phyloP scores from a whole-genome alignment of 2,329 filamentous ascomycete genomes.

The Cladobotryum protrusum region DNA sequence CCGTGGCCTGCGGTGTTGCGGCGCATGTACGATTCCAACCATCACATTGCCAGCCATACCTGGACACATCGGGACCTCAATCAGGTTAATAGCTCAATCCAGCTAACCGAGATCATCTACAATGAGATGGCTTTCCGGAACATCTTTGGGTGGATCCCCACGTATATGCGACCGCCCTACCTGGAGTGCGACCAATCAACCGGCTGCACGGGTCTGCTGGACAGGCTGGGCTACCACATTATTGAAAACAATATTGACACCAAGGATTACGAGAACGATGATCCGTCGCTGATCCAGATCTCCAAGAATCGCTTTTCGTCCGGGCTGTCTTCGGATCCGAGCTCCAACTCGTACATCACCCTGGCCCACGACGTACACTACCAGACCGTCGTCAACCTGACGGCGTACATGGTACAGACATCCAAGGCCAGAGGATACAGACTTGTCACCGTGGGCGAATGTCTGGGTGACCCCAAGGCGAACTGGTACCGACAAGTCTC shows the following conservation, averaged over 20 bases:
- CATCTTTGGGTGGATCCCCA: slow-evolving; percentile 35
- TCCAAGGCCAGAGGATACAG: slow-evolving; percentile 36
- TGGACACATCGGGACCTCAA: slow-evolving; percentile 42
- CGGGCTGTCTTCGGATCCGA: slow-evolving; percentile 27
- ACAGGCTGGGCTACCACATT: slow-evolving; percentile 46
- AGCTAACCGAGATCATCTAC: slow-evolving; percentile 34
- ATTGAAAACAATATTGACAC: slow-evolving; percentile 54
- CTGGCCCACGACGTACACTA: slow-evolving; percentile 49
- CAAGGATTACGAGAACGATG: slow-evolving; percentile 51
- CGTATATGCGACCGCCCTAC: slow-evolving; percentile 40
- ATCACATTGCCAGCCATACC: slow-evolving; percentile 42
- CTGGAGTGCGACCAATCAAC: slow-evolving; percentile 35
- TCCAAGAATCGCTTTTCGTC: slow-evolving; percentile 35
- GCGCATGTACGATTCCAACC: slow-evolving; percentile 36
- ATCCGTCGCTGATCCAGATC: slow-evolving; percentile 41
- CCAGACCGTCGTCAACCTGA: slow-evolving; percentile 38
- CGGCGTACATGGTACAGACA: slow-evolving; percentile 36
- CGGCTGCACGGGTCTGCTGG: slow-evolving; percentile 33
- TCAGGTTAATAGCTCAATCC: slow-evolving; percentile 26
- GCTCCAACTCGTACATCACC: slow-evolving; percentile 37
- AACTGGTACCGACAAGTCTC: slow-evolving; percentile 45
- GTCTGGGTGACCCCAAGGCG: slow-evolving; percentile 44
- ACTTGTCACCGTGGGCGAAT: slow-evolving; percentile 51
- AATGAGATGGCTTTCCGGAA: slow-evolving; percentile 40
- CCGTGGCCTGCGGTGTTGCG: slow-evolving; percentile 32